phyloP scores from a whole-genome alignment of 2,329 filamentous ascomycete species.

The Sporothrix brunneoviolacea region DNA sequence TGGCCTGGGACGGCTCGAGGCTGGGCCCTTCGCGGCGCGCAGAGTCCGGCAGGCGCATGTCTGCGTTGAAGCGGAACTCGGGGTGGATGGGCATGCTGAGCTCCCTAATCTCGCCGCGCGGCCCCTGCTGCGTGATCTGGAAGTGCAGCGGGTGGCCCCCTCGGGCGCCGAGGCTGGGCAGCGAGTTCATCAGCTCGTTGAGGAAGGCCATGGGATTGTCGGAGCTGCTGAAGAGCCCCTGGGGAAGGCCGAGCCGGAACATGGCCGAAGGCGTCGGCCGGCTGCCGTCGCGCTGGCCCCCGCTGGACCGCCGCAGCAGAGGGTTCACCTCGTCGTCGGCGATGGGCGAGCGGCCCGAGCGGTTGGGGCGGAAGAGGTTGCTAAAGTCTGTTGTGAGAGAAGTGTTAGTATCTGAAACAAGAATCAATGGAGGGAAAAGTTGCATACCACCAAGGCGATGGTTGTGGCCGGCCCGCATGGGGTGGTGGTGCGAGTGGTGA shows the following conservation, averaged over 20 bases:
- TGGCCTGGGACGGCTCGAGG: slow-evolving; percentile 64
- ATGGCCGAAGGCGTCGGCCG: slow-evolving; percentile 36
- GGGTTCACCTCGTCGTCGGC: slow-evolving; percentile 89
- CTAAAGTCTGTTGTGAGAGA: slow-evolving; percentile 47
- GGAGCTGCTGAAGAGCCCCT: slow-evolving; percentile 37
- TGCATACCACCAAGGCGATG: slow-evolving; percentile 43
- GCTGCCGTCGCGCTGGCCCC: slow-evolving; percentile 35
- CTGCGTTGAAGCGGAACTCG: neutral
- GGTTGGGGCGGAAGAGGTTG: slow-evolving; percentile 45
- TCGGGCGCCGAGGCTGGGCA: slow-evolving; percentile 31
- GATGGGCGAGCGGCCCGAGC: slow-evolving; percentile 46
- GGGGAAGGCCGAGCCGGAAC: slow-evolving; percentile 46
- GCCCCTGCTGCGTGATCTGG: slow-evolving; percentile 48
- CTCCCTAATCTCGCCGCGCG: slow-evolving; percentile 46
- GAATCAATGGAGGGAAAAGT: no score
- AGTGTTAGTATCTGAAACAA: no score
- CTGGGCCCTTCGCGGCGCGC: slow-evolving; percentile 45
- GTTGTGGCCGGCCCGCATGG: no score
- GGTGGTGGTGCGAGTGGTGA: slow-evolving; percentile 35
- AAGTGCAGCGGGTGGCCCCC: slow-evolving; percentile 50
- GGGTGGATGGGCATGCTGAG: slow-evolving; percentile 35
- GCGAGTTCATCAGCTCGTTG: slow-evolving; percentile 49
- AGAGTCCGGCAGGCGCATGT: slow-evolving; percentile 28
- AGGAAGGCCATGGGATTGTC: slow-evolving; percentile 40
- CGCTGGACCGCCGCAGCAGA: slow-evolving; percentile 61